Evolutionary conservation across 2,329 filamentous ascomycete genomes (phyloP), one percentile per base, ranked within the genome.

Genomic region (Clonostachys chloroleuca): DNA sequence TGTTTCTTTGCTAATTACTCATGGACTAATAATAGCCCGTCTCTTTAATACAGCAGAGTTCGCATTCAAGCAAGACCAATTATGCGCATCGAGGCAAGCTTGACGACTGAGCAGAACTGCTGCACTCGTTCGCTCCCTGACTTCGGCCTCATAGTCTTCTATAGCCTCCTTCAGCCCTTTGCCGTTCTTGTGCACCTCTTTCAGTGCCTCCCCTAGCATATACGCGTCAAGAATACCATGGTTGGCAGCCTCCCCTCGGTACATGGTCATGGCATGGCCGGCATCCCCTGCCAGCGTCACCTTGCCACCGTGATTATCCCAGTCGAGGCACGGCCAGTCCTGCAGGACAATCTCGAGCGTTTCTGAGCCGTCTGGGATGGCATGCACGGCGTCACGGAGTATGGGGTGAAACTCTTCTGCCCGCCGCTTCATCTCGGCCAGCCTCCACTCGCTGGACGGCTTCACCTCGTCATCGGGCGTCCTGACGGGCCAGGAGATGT

Each of bases 201-300:
- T 49, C n/a, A 65, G 50, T 13, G 50, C 53, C 39, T 56, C 52
- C 13, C 52, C 47, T 36, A 69, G 55, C 36, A 59, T 51, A 36
- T 58, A 59, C 3, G 67, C 66, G 44, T 70, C 67, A n/a, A 67
- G 56, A 12, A 70, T 66, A 14, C 66, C 67, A 47, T 70, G 67
- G 46, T 70, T 70, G 8, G 59, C 62, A 2, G 60, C 67, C 45
- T 70, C 66, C 24, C 67, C 67, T 14, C 67, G 61, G 45, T 64
- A 78, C 75, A 80, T 78, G 33, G 75, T 78, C 77, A 81, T 81
- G n/a, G 77, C 72, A 57, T 81, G 77, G 0, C 77, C 77, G 3
- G 77, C 71, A 55, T 81, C 78, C 5, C 78, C 78, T 5, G 72
- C 64, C 2, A 81, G 58, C 2, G 74, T 74, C 4, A 75, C 68